These are phyloP conservation scores for Santalum album DNA, from an alignment of 164 flowering plant genomes.

Conservation along the genomic window DNA sequence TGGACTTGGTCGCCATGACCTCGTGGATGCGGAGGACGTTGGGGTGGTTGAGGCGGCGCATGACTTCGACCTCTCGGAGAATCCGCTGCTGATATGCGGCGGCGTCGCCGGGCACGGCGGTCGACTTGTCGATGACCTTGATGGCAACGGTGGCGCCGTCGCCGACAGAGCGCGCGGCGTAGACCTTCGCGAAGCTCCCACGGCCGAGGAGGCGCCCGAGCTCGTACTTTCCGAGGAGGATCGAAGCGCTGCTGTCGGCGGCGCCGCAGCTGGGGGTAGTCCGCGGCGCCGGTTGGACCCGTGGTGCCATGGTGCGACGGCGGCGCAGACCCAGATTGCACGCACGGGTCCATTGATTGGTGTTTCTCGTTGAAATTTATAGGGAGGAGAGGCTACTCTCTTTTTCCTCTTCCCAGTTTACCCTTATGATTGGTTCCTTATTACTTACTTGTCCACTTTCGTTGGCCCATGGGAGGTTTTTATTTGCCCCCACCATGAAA, in stretches of 20 bases:
- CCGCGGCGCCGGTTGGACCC: neutral
- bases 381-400: too few species aligned
- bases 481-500: too few species aligned
- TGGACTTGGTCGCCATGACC: conserved; percentile 64
- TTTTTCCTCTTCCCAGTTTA: too few species aligned
- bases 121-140: conserved; percentile 51
- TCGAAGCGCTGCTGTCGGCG: neutral
- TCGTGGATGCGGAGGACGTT: conserved; percentile 60
- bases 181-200: conserved; percentile 73
- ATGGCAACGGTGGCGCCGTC: conserved; percentile 38
- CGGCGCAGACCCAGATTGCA: too few species aligned
- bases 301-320: too few species aligned
- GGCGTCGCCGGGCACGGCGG: conserved; percentile 20
- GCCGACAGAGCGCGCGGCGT: conserved; percentile 28
- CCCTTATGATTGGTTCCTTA: too few species aligned
- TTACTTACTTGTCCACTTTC: too few species aligned
- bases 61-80: conserved; percentile 46
- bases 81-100: conserved; percentile 35
- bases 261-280: neutral
- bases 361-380: too few species aligned
- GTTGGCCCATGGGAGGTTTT: too few species aligned
- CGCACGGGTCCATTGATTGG: too few species aligned
- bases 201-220: conserved; percentile 53
- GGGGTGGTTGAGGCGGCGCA: conserved; percentile 61
- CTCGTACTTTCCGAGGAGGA: conserved; percentile 40